A percentile compares a stretch with the other conserved stretches of the same genome.
Evolutionary conservation across 805 yeast genomes (phyloP).

Genomic region (Limtongia smithiae): DNA sequence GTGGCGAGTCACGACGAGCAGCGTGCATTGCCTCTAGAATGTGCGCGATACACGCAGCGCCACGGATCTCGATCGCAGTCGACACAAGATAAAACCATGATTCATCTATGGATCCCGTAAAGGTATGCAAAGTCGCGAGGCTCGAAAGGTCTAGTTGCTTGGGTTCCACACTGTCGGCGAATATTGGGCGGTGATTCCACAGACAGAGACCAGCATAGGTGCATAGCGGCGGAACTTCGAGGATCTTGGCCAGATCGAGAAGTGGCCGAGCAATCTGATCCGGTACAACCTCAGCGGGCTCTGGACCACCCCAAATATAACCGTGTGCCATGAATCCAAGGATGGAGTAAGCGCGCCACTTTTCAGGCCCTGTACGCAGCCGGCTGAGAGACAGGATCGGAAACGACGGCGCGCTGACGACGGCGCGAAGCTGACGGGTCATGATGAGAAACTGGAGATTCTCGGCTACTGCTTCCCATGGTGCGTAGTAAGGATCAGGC

Average conservation of each 20-base stretch:
- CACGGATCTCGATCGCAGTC: constrained; percentile 78
- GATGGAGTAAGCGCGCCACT: constrained; percentile 76
- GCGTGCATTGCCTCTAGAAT: constrained; percentile 66
- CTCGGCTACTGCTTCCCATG: constrained; percentile 72
- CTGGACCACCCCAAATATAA: constrained; percentile 78
- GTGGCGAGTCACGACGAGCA: constrained; percentile 48
- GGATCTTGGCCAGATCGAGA: constrained; percentile 50
- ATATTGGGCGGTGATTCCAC: constrained; percentile 60
- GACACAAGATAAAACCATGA: constrained; percentile 90
- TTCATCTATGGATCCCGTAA: constrained; percentile 87
- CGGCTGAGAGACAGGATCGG: constrained; percentile 53
- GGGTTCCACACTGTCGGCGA: constrained; percentile 39
- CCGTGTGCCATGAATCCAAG: constrained; percentile 82
- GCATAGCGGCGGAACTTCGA: constrained; percentile 80
- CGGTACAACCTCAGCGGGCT: constrained; percentile 59
- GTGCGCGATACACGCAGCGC: constrained; percentile 63
- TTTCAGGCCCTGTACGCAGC: constrained; percentile 48
- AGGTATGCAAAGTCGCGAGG: constrained; percentile 75
- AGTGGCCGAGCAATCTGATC: constrained; percentile 67
- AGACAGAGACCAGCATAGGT: constrained; percentile 83
- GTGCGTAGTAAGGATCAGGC: constrained; percentile 58
- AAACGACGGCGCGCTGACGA: constrained; percentile 48
- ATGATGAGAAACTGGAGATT: constrained; percentile 71
- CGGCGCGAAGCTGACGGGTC: constrained; percentile 55
- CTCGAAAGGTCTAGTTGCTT: constrained; percentile 62